Evolutionary conservation across 345 rosid genomes (phyloP), one percentile per base, ranked within the genome.

Genomic region (Heritiera littoralis): DNA sequence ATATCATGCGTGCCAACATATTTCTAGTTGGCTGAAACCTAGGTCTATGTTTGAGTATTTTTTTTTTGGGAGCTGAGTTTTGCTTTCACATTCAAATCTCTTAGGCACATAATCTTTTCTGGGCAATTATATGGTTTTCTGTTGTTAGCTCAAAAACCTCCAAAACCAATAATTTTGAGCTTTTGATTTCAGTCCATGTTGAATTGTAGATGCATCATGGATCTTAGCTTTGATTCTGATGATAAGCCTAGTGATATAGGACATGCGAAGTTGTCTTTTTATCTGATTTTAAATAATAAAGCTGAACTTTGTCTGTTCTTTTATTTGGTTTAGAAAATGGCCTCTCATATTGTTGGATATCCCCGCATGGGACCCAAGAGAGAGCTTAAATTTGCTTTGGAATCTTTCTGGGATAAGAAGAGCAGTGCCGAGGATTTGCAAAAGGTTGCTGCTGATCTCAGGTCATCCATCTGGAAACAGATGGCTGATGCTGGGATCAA

Each of bases 311-410:
- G 40, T 77, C 49, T 67, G 35, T 66, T 74, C 6, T 72, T 18
- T 67, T 9, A 14, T 48, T 56, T 84, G 80, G 66, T 54, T 20
- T 76, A 85, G 87, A 68, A 84, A 86, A 95, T 95, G 99, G 97
- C 96, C 6, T 92, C 98, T 49, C 99, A 95, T 88, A 87, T 95
- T 88, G 99, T 92, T 89, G 98, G 99, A 89, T 95, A 95, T 49
- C 99, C 98, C 35, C 97, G 98, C 52, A 95, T 95, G 98, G 99
- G 97, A 66, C 98, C 98, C 79, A 95, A 93, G 89, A 95, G 98
- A 82, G 98, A 93, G 93, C 95, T 95, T 81, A 95, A 95, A 84
- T 93, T 95, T 65, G 99, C 99, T 1, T 82, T 94, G 97, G 99
- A 96, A 38, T 94, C 98, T 30, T 96, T 96, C 88, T 96, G 99